Base-by-base conservation (phyloP, 495 filamentous ascomycete genomes). In the Penicillium nucicola region DNA sequence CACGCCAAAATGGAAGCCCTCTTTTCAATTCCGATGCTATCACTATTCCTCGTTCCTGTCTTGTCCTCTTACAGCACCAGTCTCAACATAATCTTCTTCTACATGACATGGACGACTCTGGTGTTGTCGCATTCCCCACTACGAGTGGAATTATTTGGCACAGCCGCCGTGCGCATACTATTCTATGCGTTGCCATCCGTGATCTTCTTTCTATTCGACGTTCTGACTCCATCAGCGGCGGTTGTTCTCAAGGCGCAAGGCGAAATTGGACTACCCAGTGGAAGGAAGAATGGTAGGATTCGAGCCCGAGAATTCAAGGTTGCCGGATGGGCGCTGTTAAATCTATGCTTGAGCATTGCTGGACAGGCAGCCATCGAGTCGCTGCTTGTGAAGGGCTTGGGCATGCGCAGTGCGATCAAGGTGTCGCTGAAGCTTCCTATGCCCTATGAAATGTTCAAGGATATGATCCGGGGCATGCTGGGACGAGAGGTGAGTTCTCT, bases 71-170 rank as follows among this genome's bases (percentile, higher is more conserved):
- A 85, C 69, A 84, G 83, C 38, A 91, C 90, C 3, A 89, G 82
- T 11, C 72, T 96, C 49, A 96, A 95, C 62, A 61, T 95, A 14
- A 64, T 95, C 40, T 92, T 95, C 71, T 96, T 97, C 71, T 92
- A 90, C 66, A 82, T 83, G 63, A 92, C 88, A 64, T 96, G 92
- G 92, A 82, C 82, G 7, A 92, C 89, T 0, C 78, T 97, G 9
- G 81, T 93, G 2, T 71, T 90, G 14, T 87, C 85, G 30, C 87
- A 95, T 55, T 70, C 84, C 0, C 84, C 88, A 0, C 72, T 93
- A 30, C 82, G 82, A 48, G 82, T 97, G 51, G 90, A 96, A 65
- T 55, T 95, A 3, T 64, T 86, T 25, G 87, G 83, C 28, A 87
- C 84, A 2, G 56, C 86, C 8, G 77, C 77, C 4, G 69, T 87